These are phyloP conservation scores for Solanum etuberosum DNA, from an alignment of 257 asterid species.

Conservation along the genomic window DNA sequence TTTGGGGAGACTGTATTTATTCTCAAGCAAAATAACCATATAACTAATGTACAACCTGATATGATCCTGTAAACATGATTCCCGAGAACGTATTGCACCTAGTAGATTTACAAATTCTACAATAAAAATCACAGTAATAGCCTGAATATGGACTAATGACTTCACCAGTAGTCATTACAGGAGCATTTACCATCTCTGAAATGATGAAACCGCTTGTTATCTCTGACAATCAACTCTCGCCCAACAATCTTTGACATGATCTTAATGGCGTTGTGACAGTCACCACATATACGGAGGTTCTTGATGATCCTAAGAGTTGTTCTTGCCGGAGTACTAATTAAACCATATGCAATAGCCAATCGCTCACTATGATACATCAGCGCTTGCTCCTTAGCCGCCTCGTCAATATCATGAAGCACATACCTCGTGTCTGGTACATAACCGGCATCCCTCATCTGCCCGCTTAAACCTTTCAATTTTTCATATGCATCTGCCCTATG, in stretches of 20 bases:
- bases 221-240: constrained; percentile 15
- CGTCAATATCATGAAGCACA: constrained; percentile 13
- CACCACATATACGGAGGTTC: constrained; percentile 13
- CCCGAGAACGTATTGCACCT: background rate
- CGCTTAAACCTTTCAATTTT: constrained; percentile 5
- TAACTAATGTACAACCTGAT: background rate
- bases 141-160: background rate
- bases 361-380: constrained; percentile 16
- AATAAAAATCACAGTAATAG: background rate
- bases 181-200: constrained; percentile 12
- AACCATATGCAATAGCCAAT: constrained; percentile 16
- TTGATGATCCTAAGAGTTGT: constrained; percentile 10
- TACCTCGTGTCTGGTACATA: constrained; percentile 15
- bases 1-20: background rate
- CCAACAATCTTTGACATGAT: constrained; percentile 12
- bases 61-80: background rate
- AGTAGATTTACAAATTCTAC: background rate
- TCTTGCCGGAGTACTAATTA: constrained; percentile 14
- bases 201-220: constrained; percentile 14
- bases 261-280: constrained; percentile 15
- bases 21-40: background rate
- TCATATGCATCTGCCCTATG: background rate
- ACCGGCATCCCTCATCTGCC: constrained; percentile 10
- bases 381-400: constrained; percentile 11
- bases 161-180: constrained; percentile 11